Evolutionary conservation across 2,329 filamentous ascomycete species (phyloP), one percentile per base, ranked within the genome.

Genomic region (Zarea fungicola): DNA sequence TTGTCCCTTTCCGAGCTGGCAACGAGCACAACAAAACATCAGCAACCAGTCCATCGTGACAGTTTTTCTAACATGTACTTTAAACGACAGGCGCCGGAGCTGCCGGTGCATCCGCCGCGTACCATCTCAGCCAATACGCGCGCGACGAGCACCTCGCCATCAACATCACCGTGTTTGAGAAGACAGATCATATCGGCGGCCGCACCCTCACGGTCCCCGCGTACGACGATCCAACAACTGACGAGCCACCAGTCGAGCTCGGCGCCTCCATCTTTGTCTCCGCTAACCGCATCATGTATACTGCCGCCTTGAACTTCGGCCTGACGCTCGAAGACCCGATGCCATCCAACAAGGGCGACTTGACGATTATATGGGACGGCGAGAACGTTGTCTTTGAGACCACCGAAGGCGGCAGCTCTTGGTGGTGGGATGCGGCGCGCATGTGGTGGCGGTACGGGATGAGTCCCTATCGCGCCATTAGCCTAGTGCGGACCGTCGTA

Each of bases 181-280:
- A 84, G 57, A 83, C 81, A 14, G 65, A 73, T 26, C 88, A 83
- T 56, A 76, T 97, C 36, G 93, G 93, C 25, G 93, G 93, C 8
- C 87, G 93, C 22, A 87, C 87, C 7, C 87, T 91, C 25, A 97
- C 91, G 1, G 85, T 96, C 16, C 74, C 90, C 59, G 84, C 83
- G 2, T 92, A 86, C 62, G 77, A 80, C 54, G 76, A 92, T 57
- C 73, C 83, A 2, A 55, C 70, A 1, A 71, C 83, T 32, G 29
- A 11, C 21, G 37, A 25, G 37, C 85, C 5, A 3, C 85, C 86
- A 1, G 78, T 96, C 29, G 93, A 99, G 65, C 74, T 97, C 1
- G 93, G 93, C 14, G 93, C 87, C 10, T 92, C 86, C 53, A 96
- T 97, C 58, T 99, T 97, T 62, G 88, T 97, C 37, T 66, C 85